Conservation (phyloP, 305 asterid species). For the Ilex paraguariensis region DNA sequence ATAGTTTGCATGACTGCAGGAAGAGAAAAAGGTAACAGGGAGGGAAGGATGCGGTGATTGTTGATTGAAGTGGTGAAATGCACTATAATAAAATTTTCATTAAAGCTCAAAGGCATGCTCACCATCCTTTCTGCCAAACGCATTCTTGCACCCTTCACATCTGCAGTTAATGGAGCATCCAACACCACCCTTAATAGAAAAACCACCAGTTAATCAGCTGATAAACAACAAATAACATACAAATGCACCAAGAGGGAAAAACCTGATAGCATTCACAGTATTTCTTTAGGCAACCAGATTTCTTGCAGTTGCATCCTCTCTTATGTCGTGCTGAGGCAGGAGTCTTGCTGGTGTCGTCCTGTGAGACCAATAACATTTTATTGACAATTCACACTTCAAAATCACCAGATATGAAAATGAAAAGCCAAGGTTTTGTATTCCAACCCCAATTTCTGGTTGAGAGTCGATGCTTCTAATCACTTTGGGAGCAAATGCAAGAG, state of each 20-base stretch:
- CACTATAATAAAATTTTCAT: too few species aligned
- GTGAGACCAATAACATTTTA: constrained; percentile 5
- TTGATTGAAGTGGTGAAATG: too few species aligned
- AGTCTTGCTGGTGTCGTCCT: constrained; percentile 81
- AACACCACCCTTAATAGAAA: constrained; percentile 68
- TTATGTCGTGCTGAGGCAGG: constrained; percentile 99
- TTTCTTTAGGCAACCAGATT: constrained; percentile 93
- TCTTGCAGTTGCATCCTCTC: constrained; percentile 99
- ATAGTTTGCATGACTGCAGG: not conserved
- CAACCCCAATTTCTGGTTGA: constrained; percentile 49
- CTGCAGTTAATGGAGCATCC: constrained; percentile 97
- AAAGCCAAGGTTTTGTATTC: constrained; percentile 12
- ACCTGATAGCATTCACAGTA: constrained; percentile 99
- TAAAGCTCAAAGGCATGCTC: constrained; percentile 17
- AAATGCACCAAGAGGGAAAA: constrained; percentile 6
- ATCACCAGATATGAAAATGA: not conserved
- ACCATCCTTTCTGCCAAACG: constrained; percentile 89
- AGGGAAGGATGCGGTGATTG: too few species aligned
- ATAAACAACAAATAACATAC: constrained; percentile 8
- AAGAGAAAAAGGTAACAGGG: too few species aligned
- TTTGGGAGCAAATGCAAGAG: constrained; percentile 99
- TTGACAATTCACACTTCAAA: not conserved
- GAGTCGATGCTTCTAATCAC: constrained; percentile 71
- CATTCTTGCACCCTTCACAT: constrained; percentile 95
- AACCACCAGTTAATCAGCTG: constrained; percentile 21